Base-by-base conservation (phyloP, 73 alveolate species). In the Uronychia binucleata region DNA sequence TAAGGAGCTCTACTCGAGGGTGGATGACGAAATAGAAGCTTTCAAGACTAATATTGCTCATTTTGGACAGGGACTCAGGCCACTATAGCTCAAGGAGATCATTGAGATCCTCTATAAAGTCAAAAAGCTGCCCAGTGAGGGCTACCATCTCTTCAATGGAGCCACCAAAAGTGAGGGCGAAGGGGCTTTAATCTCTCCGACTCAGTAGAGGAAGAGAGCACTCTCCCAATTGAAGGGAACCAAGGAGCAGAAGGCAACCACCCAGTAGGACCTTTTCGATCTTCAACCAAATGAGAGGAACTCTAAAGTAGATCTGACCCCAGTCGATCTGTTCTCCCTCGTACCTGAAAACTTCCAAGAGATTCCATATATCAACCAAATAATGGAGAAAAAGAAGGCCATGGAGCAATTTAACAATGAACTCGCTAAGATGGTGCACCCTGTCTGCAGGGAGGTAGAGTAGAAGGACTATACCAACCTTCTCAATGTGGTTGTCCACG, bases 341-440 rank as follows among this genome's bases (percentile, higher is more conserved):
- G 77, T 78, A 0, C 88, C 92, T 58, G 91, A 89, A 29, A 81
- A 84, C 26, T 89, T 89, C 83, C 57, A 31, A 28, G 85, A 84
- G 46, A 87, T 89, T 14, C 95, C 95, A n/a, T 89, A 89, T 35
- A 31, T 84, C 5, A 58, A 77, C 30, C 77, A 89, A 60, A 84
- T 89, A 60, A 84, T 1, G 35, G 86, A 58, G 14, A 89, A 89
- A 78, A 89, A 84, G 84, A 89, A 84, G 75, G 77, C 33, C 14
- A 35, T 89, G 74, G 91, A 77, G 28, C 58, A 34, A 25, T 89
- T 89, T 34, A 77, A 89, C 76, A 31, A 11, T 0, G 90, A 89
- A 59, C 89, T 89, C 0, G 86, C 74, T n/a, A 89, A 77, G 1
- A n/a, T 60, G 1, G 28, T 77, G 30, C 27, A 81, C 28, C 29